Evolutionary conservation across 148 eudicot species (phyloP), one percentile per base, ranked within the genome.

Genomic region (Chenopodium suecicum): DNA sequence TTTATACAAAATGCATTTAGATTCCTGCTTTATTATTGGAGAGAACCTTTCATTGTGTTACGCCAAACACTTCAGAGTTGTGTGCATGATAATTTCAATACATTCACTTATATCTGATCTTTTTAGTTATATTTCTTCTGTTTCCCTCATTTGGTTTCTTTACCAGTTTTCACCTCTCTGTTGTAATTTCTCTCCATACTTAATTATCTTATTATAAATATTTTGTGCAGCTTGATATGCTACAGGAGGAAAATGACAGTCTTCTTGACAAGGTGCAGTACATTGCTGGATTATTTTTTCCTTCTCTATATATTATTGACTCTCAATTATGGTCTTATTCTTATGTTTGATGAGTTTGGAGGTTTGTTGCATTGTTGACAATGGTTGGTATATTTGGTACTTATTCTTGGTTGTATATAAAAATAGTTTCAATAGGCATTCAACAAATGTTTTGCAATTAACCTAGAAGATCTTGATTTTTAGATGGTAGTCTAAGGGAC

Each of bases 241-340:
- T 96, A 81, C 99, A 96, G 81, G 97, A 94, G 85, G 99, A 94
- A 90, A 94, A 96, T 85, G 98, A 92, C 27, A 89, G 78, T 83
- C 87, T 96, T 81, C 86, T 88, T 29, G 95, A 89, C 70, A 96
- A 96, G 99, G 99, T 96, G 84, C 86, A 81, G 20, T 41, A 84
- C 27, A 47, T 79, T 54, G 66, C 62, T 23, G 54, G 60, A 9
- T 64, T 52, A 41, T 41, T 6, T 50, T 70, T 46, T 48, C n/a
- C 47, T 67, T 77, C 31, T 48, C 66, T 75, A 22, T 50, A 48
- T 41, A 31, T 68, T 70, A 19, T 3, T 23, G 50, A 52, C 41
- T 63, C 48, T 23, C 2, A 25, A 4, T 77, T 19, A 41, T 70
- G 72, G 25, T 17, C 10, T 23, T 68, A 25, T 16, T 17, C 10